These are phyloP conservation scores for Staphylotrichum tortipilum DNA, from an alignment of 495 filamentous ascomycete genomes.

Conservation along the genomic window DNA sequence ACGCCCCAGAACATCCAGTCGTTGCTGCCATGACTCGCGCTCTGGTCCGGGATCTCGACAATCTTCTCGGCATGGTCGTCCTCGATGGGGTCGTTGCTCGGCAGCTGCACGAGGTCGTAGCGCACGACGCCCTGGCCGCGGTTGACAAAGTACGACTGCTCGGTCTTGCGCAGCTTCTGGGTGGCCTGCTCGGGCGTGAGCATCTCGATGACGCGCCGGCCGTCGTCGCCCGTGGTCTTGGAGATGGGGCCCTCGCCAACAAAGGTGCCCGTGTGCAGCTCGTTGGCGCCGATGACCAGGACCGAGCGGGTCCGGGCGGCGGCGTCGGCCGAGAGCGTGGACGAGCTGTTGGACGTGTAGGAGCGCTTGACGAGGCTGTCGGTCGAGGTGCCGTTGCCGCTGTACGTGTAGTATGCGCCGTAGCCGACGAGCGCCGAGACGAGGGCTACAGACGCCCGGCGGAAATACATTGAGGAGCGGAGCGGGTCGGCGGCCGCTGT, in stretches of 20 bases:
- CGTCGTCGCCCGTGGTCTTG: constrained; percentile 73
- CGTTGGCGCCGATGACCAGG: constrained; percentile 72
- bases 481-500: constrained; percentile 28
- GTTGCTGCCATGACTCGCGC: constrained; percentile 46
- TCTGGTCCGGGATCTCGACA: constrained; percentile 61
- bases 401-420: constrained; percentile 43
- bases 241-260: constrained; percentile 74
- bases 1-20: constrained; percentile 99
- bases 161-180: constrained; percentile 74
- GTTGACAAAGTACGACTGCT: constrained; percentile 86
- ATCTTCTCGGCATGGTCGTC: constrained; percentile 98
- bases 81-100: constrained; percentile 96
- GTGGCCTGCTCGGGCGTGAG: constrained; percentile 92
- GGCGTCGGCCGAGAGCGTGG: constrained; percentile 13
- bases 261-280: constrained; percentile 73
- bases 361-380: constrained; percentile 22
- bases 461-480: constrained; percentile 43
- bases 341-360: constrained; percentile 10
- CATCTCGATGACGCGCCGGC: constrained; percentile 84
- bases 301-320: constrained; percentile 38
- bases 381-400: constrained; percentile 21
- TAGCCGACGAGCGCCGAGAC: constrained; percentile 42
- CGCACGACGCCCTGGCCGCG: constrained; percentile 84
- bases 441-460: constrained; percentile 35
- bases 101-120: constrained; percentile 91